These are phyloP conservation scores for Trichoderma semiorbis DNA, from an alignment of 2,329 filamentous ascomycete genomes.

Conservation along the genomic window DNA sequence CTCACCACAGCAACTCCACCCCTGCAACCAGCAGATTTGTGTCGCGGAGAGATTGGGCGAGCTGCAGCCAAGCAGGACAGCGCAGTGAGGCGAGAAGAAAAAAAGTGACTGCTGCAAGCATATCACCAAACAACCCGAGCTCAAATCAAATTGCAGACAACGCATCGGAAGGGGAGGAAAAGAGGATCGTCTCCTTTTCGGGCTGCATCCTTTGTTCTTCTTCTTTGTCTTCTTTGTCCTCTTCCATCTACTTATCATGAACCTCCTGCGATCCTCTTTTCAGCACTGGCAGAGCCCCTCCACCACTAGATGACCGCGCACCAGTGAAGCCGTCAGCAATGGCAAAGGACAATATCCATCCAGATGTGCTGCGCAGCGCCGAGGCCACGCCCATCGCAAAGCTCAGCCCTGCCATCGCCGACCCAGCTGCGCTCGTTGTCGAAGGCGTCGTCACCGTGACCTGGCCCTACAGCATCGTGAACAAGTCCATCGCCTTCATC, in stretches of 20 bases:
- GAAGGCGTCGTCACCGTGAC: slow-evolving; percentile 76
- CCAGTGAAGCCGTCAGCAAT: slow-evolving; percentile 21
- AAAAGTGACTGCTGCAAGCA: slow-evolving; percentile 2
- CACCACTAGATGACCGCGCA: slow-evolving; percentile 15
- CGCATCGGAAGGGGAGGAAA: not conserved
- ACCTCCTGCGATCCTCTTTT: not conserved
- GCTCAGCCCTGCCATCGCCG: slow-evolving; percentile 46
- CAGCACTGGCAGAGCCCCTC: slow-evolving; percentile 8
- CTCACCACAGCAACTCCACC: slow-evolving; percentile 1
- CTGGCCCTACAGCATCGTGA: slow-evolving; percentile 86
- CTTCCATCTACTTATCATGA: slow-evolving; percentile 4
- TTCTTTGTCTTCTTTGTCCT: not conserved
- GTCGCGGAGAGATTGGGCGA: slow-evolving; percentile 15
- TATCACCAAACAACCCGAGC: not conserved
- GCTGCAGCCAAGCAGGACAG: slow-evolving; percentile 7
- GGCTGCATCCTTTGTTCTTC: not conserved
- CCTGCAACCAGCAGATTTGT: slow-evolving; percentile 12
- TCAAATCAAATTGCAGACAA: not conserved
- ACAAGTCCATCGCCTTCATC: slow-evolving; percentile 69
- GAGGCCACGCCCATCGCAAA: slow-evolving; percentile 53
- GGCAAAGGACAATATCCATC: slow-evolving; percentile 24
- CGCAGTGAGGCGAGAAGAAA: slow-evolving; percentile 12
- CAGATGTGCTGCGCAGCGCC: slow-evolving; percentile 28
- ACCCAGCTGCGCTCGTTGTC: slow-evolving; percentile 46
- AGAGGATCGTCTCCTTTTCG: not conserved